These are phyloP conservation scores for Mycena kentingensis DNA, from an alignment of 768 basidiomycete genomes.

Conservation along the genomic window DNA sequence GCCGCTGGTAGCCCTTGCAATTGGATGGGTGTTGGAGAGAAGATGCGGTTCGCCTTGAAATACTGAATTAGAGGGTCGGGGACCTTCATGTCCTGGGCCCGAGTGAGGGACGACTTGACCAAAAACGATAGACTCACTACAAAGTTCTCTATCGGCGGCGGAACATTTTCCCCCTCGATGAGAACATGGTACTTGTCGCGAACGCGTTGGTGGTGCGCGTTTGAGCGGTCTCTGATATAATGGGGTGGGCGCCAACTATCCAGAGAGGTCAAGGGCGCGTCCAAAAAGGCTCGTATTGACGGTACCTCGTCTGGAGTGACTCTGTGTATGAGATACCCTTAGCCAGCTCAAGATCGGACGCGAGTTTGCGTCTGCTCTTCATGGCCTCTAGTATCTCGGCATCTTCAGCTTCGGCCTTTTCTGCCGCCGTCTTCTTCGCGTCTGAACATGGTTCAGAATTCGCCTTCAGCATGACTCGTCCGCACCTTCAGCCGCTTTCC, in stretches of 20 bases:
- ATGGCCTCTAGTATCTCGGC: slow-evolving; percentile 91
- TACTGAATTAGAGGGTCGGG: slow-evolving; percentile 81
- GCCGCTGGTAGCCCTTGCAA: slow-evolving; percentile 95
- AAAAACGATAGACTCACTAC: slow-evolving; percentile 45
- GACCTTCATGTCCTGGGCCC: slow-evolving; percentile 93
- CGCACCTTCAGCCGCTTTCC: slow-evolving; percentile 79
- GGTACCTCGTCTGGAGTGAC: slow-evolving; percentile 77
- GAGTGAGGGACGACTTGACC: slow-evolving; percentile 7
- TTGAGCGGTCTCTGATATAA: slow-evolving; percentile 72
- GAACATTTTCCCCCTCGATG: slow-evolving; percentile 91
- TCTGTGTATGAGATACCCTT: slow-evolving; percentile 92
- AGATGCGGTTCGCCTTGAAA: slow-evolving; percentile 83
- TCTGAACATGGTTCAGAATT: slow-evolving; percentile 42
- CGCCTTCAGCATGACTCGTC: slow-evolving; percentile 1
- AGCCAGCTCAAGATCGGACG: slow-evolving; percentile 90
- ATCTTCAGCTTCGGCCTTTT: slow-evolving; percentile 86
- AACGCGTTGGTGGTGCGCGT: slow-evolving; percentile 69
- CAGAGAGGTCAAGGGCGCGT: slow-evolving; percentile 9
- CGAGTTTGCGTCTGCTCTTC: slow-evolving; percentile 85
- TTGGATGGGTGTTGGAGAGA: slow-evolving; percentile 91
- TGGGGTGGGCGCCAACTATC: slow-evolving; percentile 85
- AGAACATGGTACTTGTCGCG: slow-evolving; percentile 93
- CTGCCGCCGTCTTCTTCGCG: slow-evolving; percentile 82
- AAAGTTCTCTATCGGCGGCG: slow-evolving; percentile 91
- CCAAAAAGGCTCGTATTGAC: too few species aligned